Evolutionary conservation across 768 basidiomycete genomes (phyloP).

Genomic region (Lactarius indigo): DNA sequence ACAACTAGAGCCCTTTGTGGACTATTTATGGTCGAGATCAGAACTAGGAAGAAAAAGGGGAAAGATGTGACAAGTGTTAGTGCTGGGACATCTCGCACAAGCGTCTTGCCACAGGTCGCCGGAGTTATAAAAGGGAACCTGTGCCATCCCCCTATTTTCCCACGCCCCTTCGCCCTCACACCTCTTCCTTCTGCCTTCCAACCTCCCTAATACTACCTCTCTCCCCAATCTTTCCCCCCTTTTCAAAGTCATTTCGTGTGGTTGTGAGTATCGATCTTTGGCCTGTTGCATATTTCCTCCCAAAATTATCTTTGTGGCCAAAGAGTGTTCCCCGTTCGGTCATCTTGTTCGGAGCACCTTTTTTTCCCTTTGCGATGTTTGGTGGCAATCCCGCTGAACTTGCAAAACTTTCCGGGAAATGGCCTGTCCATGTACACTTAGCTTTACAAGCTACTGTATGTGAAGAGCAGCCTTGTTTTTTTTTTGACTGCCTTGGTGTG

Average conservation of each 20-base stretch:
- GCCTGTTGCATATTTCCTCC: background rate
- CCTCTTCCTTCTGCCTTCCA: conserved; percentile 26
- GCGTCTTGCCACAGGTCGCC: conserved; percentile 22
- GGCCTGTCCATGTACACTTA: background rate
- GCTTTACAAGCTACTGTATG: background rate
- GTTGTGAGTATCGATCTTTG: conserved; percentile 11
- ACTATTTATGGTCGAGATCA: background rate
- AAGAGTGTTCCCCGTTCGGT: background rate
- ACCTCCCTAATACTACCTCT: conserved; percentile 15
- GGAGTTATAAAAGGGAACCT: conserved; percentile 26
- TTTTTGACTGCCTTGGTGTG: background rate
- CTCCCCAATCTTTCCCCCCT: conserved; percentile 11
- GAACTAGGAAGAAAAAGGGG: conserved; percentile 3
- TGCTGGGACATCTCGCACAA: conserved; percentile 7
- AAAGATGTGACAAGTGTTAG: conserved; percentile 5
- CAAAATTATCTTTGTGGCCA: conserved; percentile 1
- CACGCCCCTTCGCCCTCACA: conserved; percentile 30
- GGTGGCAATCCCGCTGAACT: background rate
- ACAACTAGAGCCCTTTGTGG: background rate
- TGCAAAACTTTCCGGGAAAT: background rate
- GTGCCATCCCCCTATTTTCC: conserved; percentile 27
- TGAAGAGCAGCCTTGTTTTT: background rate
- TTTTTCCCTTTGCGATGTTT: background rate
- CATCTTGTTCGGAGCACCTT: conserved; percentile 13
- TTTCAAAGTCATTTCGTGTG: conserved; percentile 8